Base-by-base conservation (phyloP, 2,329 filamentous ascomycete species). In the Pseudohalonectria lignicola region DNA sequence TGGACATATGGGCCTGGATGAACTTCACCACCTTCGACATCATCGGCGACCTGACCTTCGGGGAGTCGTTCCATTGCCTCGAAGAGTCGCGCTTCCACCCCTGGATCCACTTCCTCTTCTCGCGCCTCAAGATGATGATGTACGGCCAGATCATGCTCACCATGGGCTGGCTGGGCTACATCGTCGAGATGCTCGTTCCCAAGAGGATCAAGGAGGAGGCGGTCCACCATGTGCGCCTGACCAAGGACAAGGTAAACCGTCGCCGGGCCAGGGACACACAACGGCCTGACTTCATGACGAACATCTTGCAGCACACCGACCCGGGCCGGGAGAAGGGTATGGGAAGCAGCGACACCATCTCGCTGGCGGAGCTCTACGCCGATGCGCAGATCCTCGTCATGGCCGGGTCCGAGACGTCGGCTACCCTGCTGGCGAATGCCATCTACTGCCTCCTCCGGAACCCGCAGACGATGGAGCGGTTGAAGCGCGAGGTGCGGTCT, bases 381-480 rank as follows among this genome's bases (percentile, higher is more conserved):
- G 26, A 37, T 26, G 17, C 23, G 6, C 35, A 37, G 35, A 30
- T 29, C 5, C 26, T 37, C 26, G 35, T 31, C 26, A 37, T 63
- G 25, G 64, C 62, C 3, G 64, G 64, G 13, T 64, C 61, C 29
- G 67, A 71, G 43, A 70, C 67, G 1, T 67, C 65, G 7, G 64
- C 63, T 5, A 68, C 62, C 4, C 60, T 63, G 56, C 4, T 51
- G 15, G 32, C 52, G 4, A 52, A 47, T 3, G 39, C 47, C 2
- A 42, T 55, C 32, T 57, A 49, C 41, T 50, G 54, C 19, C 46
- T 57, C 19, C 37, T 39, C 23, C 45, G 43, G 16, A 47, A 55
- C 39, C 51, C 50, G 3, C 25, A 36, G 4, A 44, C 44, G 1
- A 43, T 54, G 2, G 20, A 44, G 1, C 47, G 34, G 18, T 42